phyloP scores from a whole-genome alignment of 345 rosid genomes.

The Mercurialis annua region DNA sequence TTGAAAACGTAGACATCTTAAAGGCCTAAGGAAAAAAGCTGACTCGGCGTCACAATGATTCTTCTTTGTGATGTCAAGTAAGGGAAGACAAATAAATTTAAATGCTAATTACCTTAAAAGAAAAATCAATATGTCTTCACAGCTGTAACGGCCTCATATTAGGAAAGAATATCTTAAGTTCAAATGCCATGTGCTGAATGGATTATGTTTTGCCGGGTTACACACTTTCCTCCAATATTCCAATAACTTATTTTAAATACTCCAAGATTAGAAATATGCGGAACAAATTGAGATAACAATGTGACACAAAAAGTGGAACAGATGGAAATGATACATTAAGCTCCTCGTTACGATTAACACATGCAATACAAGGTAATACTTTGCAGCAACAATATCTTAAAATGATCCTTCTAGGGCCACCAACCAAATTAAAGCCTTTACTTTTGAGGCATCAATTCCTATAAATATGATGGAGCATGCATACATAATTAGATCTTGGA shows the following conservation, averaged over 20 bases:
- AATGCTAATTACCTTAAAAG: not conserved
- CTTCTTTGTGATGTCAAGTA: not conserved
- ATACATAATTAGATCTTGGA: not conserved
- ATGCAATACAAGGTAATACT: not conserved
- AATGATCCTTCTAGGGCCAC: not conserved
- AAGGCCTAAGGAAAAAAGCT: not conserved
- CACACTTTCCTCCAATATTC: not conserved
- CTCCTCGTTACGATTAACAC: not conserved
- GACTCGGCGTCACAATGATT: not conserved
- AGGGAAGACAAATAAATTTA: too few species aligned
- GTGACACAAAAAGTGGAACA: too few species aligned
- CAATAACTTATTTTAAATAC: not conserved
- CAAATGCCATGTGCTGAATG: not conserved
- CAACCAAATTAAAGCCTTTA: not conserved
- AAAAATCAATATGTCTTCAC: not conserved
- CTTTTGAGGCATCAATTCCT: not conserved
- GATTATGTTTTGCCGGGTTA: not conserved
- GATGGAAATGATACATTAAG: not conserved
- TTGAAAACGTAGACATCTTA: not conserved
- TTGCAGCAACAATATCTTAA: not conserved
- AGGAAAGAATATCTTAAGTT: not conserved
- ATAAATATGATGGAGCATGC: not conserved
- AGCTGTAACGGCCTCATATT: not conserved
- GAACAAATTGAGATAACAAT: too few species aligned
- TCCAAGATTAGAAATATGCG: not conserved